Evolutionary conservation across 768 basidiomycete genomes (phyloP).

Genomic region (Boletus pseudopeckii): DNA sequence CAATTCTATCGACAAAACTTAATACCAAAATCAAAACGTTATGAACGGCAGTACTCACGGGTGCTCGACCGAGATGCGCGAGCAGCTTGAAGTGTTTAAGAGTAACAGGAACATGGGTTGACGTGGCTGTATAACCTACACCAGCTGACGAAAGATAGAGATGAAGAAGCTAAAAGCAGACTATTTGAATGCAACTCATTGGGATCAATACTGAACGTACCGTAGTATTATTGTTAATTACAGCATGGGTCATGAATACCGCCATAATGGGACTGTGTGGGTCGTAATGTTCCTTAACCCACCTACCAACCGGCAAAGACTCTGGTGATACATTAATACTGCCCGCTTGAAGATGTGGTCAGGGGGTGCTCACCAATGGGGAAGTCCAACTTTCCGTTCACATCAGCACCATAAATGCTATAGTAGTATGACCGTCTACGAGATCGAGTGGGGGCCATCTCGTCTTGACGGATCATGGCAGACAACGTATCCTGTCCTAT

Average conservation of each 20-base stretch:
- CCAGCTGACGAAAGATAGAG: conserved; percentile 37
- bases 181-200: neutral
- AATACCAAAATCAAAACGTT: neutral
- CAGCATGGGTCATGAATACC: conserved; percentile 68
- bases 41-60: conserved; percentile 41
- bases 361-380: conserved; percentile 45
- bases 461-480: conserved; percentile 73
- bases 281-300: conserved; percentile 58
- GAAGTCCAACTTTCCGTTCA: conserved; percentile 51
- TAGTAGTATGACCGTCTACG: conserved; percentile 55
- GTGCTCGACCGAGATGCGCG: conserved; percentile 58
- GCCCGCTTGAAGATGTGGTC: neutral
- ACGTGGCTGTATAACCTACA: conserved; percentile 17
- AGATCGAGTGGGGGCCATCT: conserved; percentile 54
- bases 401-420: conserved; percentile 36
- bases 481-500: conserved; percentile 73
- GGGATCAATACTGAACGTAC: conserved; percentile 15
- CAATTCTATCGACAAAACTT: conserved; percentile 39
- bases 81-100: conserved; percentile 75
- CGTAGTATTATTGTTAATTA: conserved; percentile 58
- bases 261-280: conserved; percentile 56
- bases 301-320: conserved; percentile 53
- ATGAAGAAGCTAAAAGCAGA: conserved; percentile 44
- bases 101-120: conserved; percentile 59
- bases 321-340: conserved; percentile 38